phyloP scores from a whole-genome alignment of 2,329 filamentous ascomycete species.

The Microsporum canis region DNA sequence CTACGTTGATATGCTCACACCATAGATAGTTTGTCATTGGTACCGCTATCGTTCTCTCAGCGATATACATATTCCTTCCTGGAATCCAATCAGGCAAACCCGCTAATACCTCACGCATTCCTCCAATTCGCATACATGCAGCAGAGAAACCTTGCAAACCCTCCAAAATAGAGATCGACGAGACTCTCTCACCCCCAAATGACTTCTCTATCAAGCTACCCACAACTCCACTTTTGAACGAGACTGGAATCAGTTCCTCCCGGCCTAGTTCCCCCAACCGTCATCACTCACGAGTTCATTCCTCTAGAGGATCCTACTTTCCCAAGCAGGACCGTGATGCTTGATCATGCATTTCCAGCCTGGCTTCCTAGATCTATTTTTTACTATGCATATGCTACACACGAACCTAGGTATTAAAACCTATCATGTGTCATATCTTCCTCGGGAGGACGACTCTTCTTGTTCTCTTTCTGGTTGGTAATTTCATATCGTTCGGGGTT shows the following conservation, averaged over 20 bases:
- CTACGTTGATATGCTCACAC: background rate
- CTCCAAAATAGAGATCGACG: conserved; percentile 40
- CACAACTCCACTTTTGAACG: conserved; percentile 37
- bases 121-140: conserved; percentile 48
- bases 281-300: conserved; percentile 34
- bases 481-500: background rate
- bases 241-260: conserved; percentile 43
- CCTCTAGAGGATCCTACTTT: conserved; percentile 31
- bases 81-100: conserved; percentile 7
- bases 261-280: conserved; percentile 35
- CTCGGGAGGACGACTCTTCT: background rate
- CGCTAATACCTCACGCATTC: conserved; percentile 43
- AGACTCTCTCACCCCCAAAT: conserved; percentile 28
- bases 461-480: background rate
- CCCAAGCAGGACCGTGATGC: conserved; percentile 18
- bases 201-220: conserved; percentile 38
- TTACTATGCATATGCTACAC: background rate
- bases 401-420: background rate
- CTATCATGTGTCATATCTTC: background rate
- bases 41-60: conserved; percentile 63
- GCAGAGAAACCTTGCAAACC: conserved; percentile 53
- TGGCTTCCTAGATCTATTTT: background rate
- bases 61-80: conserved; percentile 67
- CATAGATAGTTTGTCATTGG: conserved; percentile 63
- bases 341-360: background rate